Percentiles rank a stretch among this genome's conserved stretches.
phyloP scores from a whole-genome alignment of 257 asterid species.

The Penstemon davidsonii region DNA sequence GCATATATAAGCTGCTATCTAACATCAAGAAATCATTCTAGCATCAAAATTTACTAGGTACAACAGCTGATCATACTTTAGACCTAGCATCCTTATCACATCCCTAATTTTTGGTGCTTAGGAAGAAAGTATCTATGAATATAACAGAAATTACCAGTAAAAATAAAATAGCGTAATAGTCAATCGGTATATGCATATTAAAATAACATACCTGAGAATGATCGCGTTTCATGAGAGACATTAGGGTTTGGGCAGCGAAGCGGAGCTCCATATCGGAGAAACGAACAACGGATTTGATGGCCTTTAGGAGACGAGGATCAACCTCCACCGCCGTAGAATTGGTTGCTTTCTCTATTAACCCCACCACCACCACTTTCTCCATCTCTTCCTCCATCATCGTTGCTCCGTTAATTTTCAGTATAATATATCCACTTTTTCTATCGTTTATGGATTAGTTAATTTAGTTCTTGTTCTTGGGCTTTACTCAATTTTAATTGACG shows the following conservation, averaged over 20 bases:
- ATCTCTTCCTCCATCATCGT: constrained; percentile 42
- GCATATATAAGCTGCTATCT: too few species aligned
- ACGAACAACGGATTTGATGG: constrained; percentile 81
- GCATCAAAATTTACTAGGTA: too few species aligned
- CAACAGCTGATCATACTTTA: too few species aligned
- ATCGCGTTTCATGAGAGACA: constrained; percentile 75
- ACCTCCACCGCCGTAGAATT: constrained; percentile 74
- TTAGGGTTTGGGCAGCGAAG: constrained; percentile 72
- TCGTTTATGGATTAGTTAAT: too few species aligned
- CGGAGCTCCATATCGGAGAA: constrained; percentile 81
- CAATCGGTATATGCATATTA: too few species aligned
- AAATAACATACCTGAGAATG: constrained; percentile 70
- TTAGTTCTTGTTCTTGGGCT: background rate
- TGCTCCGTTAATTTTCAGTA: background rate
- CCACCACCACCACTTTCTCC: constrained; percentile 40
- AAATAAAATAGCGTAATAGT: background rate
- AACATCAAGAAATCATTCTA: too few species aligned
- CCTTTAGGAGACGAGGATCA: constrained; percentile 79
- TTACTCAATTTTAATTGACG: constrained; percentile 11
- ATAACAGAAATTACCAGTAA: background rate
- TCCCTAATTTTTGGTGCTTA: too few species aligned
- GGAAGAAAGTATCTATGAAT: background rate
- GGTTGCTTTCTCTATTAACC: constrained; percentile 62
- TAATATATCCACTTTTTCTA: too few species aligned
- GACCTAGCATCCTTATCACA: too few species aligned